Conservation (phyloP, 1,284 basidiomycete genomes). For the Cutaneotrichosporon cutaneum region DNA sequence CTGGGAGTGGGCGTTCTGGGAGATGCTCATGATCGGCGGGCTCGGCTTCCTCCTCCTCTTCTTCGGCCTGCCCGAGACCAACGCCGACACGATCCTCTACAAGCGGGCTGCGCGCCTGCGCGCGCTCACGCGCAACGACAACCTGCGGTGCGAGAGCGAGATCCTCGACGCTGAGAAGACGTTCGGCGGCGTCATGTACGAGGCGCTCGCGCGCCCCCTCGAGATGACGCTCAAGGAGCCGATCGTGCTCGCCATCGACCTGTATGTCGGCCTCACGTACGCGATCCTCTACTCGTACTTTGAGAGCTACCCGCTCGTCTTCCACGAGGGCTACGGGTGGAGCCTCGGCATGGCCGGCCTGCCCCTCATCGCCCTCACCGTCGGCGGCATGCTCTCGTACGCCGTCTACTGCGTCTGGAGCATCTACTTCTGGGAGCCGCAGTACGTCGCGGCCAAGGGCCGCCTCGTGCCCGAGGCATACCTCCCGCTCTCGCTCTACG, state of each 20-base stretch:
- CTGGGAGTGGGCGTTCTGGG: slow-evolving; percentile 52
- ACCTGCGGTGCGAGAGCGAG: slow-evolving; percentile 41
- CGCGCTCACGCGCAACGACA: slow-evolving; percentile 53
- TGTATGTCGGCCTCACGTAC: slow-evolving; percentile 43
- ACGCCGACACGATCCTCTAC: slow-evolving; percentile 63
- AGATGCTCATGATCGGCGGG: slow-evolving; percentile 42
- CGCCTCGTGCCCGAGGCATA: slow-evolving; percentile 28
- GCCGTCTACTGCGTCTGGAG: slow-evolving; percentile 42
- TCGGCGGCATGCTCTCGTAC: slow-evolving; percentile 24
- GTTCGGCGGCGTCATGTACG: slow-evolving; percentile 33
- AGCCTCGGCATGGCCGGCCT: slow-evolving; percentile 38
- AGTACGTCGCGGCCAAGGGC: slow-evolving; percentile 20
- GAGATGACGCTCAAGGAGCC: slow-evolving; percentile 47
- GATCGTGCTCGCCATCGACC: slow-evolving; percentile 40
- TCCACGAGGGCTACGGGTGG: slow-evolving; percentile 40
- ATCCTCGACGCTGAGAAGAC: slow-evolving; percentile 36
- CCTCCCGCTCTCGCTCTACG: slow-evolving; percentile 43
- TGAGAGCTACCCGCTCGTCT: slow-evolving; percentile 27
- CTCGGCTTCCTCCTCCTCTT: slow-evolving; percentile 57
- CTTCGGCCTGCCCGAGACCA: slow-evolving; percentile 66
- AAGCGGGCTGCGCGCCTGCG: slow-evolving; percentile 60
- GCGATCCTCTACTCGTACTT: slow-evolving; percentile 47
- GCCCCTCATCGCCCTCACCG: slow-evolving; percentile 48
- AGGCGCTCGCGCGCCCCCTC: slow-evolving; percentile 44
- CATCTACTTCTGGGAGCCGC: slow-evolving; percentile 39